Base-by-base conservation (phyloP, 352 stramenopile species). In the Pythium grandisporangium region DNA sequence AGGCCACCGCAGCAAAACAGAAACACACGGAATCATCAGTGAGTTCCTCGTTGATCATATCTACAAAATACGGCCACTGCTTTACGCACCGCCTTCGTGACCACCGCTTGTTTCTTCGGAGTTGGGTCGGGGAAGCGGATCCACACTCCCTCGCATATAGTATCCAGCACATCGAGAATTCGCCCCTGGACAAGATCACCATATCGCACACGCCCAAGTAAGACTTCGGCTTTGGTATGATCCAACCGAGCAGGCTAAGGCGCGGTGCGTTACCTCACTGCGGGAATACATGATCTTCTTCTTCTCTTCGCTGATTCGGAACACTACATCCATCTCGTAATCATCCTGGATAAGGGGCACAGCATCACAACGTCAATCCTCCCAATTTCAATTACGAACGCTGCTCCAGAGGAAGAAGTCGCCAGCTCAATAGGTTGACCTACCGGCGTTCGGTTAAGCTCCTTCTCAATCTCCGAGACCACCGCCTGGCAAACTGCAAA, bases 291-390 rank as follows among this genome's bases (percentile, higher is more conserved):
- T 83, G 47, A 92, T 72, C 40, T 82, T 75, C 51, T 87, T 87
- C 58, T 92, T 92, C 60, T 87, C 71, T 53, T 92, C 78, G 33
- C 78, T 92, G 54, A 92, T 86, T 33, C 78, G 73, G 48, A 84
- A 92, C 6, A 92, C 78, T 1, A 92, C 67, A 14, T 89, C 78
- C 39, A 92, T 68, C n/a, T 87, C 70, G 37, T 92, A 61, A 45
- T 92, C 75, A 42, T 89, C 62, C 73, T 86, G n/a, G n/a, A n/a
- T n/a, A n/a, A n/a, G n/a, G n/a, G n/a, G n/a, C n/a, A n/a, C n/a
- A n/a, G n/a, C n/a, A n/a, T n/a, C n/a, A n/a, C n/a, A n/a, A n/a
- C n/a, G n/a, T n/a, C n/a, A n/a, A n/a, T n/a, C n/a, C n/a, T n/a
- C n/a, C n/a, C n/a, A n/a, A n/a, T n/a, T n/a, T n/a, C n/a, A n/a